Base-by-base conservation (phyloP, 306 rosid genomes). In the Pyrus communis region DNA sequence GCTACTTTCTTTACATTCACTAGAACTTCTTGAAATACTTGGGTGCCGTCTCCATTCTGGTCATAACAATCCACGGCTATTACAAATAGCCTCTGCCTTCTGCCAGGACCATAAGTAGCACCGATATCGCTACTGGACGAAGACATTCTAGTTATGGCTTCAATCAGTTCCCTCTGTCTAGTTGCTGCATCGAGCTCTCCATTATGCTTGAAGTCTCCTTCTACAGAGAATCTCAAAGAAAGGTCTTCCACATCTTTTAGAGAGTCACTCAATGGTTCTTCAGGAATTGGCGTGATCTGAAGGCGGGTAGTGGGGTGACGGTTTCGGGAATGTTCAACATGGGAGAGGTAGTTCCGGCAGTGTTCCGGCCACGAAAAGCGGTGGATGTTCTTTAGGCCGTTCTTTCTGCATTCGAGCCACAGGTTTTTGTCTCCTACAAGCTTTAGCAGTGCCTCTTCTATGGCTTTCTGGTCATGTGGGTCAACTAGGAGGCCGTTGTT, bases 331-430 rank as follows among this genome's bases (percentile, higher is more conserved):
- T 85, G 86, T 73, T 90, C 90, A 73, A 90, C 83, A 15, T 88
- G 92, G 71, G 93, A 90, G 84, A 92, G 96, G 87, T 92, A 92
- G 85, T 85, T 90, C 45, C 80, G 85, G 80, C 97, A 92, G 78
- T 92, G 97, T 79, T 92, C 97, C 27, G 91, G 85, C 97, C 97
- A 92, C 9, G 96, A 88, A 76, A 86, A 92, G 25, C 86, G 91
- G 77, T 92, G 97, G 84, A 90, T 92, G 80, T 92, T 88, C 78
- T 84, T 87, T 2, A 92, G 88, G 81, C 96, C 95, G 57, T 88
- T 90, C 85, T 83, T 88, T 40, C 93, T 89, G 86, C 97, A 92
- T 54, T 90, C 91, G 17, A 67, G 69, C 97, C 97, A 90, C 51
- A 90, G 96, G 75, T 81, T 90, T 80, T 92, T 90, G 78, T 87